Percentiles rank a stretch among this genome's conserved stretches.
Conservation (phyloP, 139 green algal species). For the Deuterostichococcus epilithicus region DNA sequence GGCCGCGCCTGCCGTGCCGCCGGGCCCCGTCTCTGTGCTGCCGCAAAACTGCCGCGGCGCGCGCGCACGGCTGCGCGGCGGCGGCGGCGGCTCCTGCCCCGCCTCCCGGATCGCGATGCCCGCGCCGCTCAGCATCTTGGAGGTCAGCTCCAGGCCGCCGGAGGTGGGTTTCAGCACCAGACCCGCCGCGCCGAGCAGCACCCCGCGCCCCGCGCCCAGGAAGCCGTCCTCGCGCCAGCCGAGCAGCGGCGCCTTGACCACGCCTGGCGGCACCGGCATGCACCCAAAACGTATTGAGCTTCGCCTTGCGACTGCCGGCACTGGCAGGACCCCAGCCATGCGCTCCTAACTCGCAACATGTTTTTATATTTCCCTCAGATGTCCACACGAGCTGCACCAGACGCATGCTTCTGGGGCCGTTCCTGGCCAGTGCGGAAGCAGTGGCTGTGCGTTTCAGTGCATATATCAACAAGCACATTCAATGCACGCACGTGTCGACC, state of each 20-base stretch:
- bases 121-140: conserved; percentile 23
- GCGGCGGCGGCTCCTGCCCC: conserved; percentile 5
- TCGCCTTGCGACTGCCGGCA: too few relatives aligned
- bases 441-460: too few relatives aligned
- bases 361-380: too few relatives aligned
- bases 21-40: too few relatives aligned
- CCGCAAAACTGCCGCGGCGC: conserved; percentile 25
- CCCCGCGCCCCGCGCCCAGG: conserved; percentile 28
- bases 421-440: too few relatives aligned
- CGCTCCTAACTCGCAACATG: too few relatives aligned
- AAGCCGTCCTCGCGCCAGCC: conserved; percentile 36
- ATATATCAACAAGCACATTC: too few relatives aligned
- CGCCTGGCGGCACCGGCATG: conserved; percentile 37
- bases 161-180: conserved; percentile 48
- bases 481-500: too few relatives aligned
- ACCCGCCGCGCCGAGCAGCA: conserved; percentile 23
- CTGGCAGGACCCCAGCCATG: too few relatives aligned
- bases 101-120: conserved; percentile 1
- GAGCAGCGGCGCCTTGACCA: conserved; percentile 40
- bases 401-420: neutral
- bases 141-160: conserved; percentile 39
- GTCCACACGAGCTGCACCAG: too few relatives aligned
- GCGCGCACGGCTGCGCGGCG: conserved; percentile 15
- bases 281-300: neutral
- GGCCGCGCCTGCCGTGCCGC: too few relatives aligned